Conservation (phyloP, 225 moss, liverwort and hornwort species). For the Marchantia polymorpha region DNA sequence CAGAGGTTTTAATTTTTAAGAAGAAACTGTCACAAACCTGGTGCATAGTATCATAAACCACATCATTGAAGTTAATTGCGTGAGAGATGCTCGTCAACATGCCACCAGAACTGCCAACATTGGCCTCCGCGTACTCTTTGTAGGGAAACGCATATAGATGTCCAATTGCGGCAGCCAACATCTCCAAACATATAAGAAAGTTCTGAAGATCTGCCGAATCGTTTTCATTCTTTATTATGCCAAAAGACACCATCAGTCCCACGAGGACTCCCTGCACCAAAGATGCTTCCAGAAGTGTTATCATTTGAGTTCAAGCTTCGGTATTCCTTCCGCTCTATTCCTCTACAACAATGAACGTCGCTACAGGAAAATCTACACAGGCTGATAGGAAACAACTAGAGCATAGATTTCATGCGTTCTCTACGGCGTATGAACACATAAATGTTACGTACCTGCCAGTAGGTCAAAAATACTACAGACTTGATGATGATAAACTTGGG, state of each 20-base stretch:
- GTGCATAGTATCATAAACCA: constrained; percentile 85
- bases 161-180: constrained; percentile 83
- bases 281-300: constrained; percentile 6
- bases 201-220: constrained; percentile 91
- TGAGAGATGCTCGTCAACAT: constrained; percentile 56
- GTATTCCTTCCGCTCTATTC: background rate
- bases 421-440: background rate
- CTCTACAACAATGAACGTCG: background rate
- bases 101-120: constrained; percentile 47
- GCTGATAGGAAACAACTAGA: background rate
- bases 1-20: background rate
- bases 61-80: constrained; percentile 84
- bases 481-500: constrained; percentile 92
- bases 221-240: constrained; percentile 57
- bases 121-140: constrained; percentile 87
- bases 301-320: background rate
- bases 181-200: constrained; percentile 84
- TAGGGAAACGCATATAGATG: constrained; percentile 94
- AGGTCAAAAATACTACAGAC: constrained; percentile 90
- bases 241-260: constrained; percentile 68
- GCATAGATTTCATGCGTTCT: background rate
- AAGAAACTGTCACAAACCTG: constrained; percentile 50
- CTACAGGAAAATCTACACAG: background rate
- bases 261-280: constrained; percentile 77
- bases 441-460: constrained; percentile 76